Base-by-base conservation (phyloP, 78 protist species). In the Dictyostelium firmibasis region DNA sequence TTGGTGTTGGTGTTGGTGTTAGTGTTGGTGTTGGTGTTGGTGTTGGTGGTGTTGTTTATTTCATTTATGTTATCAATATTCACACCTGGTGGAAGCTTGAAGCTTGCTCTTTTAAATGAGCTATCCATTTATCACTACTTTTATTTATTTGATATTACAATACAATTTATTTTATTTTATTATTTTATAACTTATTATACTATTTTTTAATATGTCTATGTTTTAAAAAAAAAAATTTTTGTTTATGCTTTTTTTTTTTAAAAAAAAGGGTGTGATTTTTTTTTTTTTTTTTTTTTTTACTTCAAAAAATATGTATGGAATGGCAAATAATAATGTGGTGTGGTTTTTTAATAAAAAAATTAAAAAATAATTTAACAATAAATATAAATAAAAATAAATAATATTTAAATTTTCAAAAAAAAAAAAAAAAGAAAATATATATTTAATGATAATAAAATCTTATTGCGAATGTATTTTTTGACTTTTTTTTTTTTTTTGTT, bases 91-190 rank as follows among this genome's bases (percentile, higher is more conserved):
- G 86, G 75, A 31, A 82, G 29, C n/a, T 82, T 82, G 60, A 82
- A 82, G 60, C 86, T 82, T 35, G 47, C 86, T 82, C 86, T 82
- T 60, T 57, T 82, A n/a, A 82, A 82, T 36, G 72, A 29, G 36
- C 31, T 83, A 23, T 83, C 38, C 72, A 35, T 84, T 67, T 84
- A 38, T 41, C 41, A 38, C 44, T 53, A 18, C n/a, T n/a, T n/a
- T 69, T 62, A 35, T 41, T 38, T 69, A 31, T 67, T 31, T 18
- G 23, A 7, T 53, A 10, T 47, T 16, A 23, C n/a, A 67, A 23
- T 67, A 67, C 35, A 27, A 67, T 27, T 67, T 1, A 16, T 7
- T 20, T 62, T n/a, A 11, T 62, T 11, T 67, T 67, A 27, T 67
- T 67, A 27, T 67, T 67, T 6, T 9, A n/a, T n/a, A n/a, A n/a